A percentile compares a stretch with the other conserved stretches of the same genome.
Conservation (phyloP, 176 grass and related monocot species). For the Phyllostachys edulis region DNA sequence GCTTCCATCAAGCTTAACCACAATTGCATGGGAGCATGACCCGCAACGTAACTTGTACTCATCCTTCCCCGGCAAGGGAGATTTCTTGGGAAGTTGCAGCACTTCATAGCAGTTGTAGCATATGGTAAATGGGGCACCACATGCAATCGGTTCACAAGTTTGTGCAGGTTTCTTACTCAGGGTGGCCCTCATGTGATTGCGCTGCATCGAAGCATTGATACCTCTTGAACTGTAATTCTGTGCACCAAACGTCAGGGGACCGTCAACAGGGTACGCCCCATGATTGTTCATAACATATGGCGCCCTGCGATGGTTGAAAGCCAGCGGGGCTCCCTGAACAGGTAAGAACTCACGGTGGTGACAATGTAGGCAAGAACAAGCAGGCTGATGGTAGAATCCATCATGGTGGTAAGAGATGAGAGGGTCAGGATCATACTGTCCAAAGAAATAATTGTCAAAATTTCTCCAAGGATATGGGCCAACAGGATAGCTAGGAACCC, state of each 20-base stretch:
- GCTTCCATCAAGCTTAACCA: conserved; percentile 69
- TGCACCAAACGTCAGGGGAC: conserved; percentile 35
- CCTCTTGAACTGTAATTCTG: conserved; percentile 49
- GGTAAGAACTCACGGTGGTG: conserved; percentile 59
- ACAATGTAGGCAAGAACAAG: conserved; percentile 84
- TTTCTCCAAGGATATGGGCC: conserved; percentile 54
- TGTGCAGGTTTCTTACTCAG: conserved; percentile 51
- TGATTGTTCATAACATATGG: conserved; percentile 48
- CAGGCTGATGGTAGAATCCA: conserved; percentile 87
- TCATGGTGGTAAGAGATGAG: conserved; percentile 88
- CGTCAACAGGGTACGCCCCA: conserved; percentile 32
- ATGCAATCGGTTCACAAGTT: conserved; percentile 67
- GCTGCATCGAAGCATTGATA: conserved; percentile 37
- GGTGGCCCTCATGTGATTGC: conserved; percentile 43
- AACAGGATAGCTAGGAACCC: conserved; percentile 57
- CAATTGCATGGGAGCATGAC: conserved; percentile 69
- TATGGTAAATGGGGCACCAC: conserved; percentile 81
- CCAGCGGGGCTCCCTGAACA: conserved; percentile 49
- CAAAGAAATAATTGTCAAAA: conserved; percentile 60
- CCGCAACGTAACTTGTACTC: conserved; percentile 77
- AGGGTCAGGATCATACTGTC: conserved; percentile 69
- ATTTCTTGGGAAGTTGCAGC: conserved; percentile 69
- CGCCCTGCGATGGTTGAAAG: conserved; percentile 50
- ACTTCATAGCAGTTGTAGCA: conserved; percentile 96
- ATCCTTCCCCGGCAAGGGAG: conserved; percentile 45